These are phyloP conservation scores for Panicum virgatum DNA, from an alignment of 202 grass and related monocot species.

Conservation along the genomic window DNA sequence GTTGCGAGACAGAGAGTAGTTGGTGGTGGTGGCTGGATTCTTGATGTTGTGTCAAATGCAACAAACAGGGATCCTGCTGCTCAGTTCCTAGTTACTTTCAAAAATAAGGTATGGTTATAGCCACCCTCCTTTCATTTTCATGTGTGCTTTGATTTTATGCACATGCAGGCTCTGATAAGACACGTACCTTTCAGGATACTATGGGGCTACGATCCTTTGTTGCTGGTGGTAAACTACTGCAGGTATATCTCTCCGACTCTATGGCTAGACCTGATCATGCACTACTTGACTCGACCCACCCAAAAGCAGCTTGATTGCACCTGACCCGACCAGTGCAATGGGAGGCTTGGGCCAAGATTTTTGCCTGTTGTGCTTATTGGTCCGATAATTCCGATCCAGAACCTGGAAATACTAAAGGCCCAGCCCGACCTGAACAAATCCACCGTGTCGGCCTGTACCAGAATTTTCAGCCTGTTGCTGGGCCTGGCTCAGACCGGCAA, in stretches of 20 bases:
- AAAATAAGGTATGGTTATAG: conserved; percentile 58
- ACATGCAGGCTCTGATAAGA: neutral
- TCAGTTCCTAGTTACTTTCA: conserved; percentile 82
- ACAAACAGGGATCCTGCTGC: conserved; percentile 85
- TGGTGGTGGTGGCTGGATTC: conserved; percentile 78
- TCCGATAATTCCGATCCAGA: no score
- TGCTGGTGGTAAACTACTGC: conserved; percentile 87
- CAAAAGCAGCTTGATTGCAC: no score
- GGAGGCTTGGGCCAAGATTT: no score
- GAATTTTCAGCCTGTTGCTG: no score
- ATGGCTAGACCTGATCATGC: no score
- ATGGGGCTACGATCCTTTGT: conserved; percentile 88
- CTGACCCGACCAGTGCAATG: no score
- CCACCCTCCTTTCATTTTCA: neutral
- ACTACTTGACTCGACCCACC: no score
- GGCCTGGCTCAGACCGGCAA: no score
- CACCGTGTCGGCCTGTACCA: no score
- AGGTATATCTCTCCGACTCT: conserved; percentile 43
- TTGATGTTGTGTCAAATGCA: conserved; percentile 76
- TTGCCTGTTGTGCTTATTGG: no score
- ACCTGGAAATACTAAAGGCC: no score
- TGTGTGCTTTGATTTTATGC: conserved; percentile 17
- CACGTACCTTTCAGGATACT: conserved; percentile 58
- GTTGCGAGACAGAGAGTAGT: conserved; percentile 66
- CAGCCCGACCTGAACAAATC: no score